A percentile compares a stretch with the other conserved stretches of the same genome.
These are phyloP conservation scores for Vitis cinerea DNA, from an alignment of 164 flowering plant species.

Conservation along the genomic window DNA sequence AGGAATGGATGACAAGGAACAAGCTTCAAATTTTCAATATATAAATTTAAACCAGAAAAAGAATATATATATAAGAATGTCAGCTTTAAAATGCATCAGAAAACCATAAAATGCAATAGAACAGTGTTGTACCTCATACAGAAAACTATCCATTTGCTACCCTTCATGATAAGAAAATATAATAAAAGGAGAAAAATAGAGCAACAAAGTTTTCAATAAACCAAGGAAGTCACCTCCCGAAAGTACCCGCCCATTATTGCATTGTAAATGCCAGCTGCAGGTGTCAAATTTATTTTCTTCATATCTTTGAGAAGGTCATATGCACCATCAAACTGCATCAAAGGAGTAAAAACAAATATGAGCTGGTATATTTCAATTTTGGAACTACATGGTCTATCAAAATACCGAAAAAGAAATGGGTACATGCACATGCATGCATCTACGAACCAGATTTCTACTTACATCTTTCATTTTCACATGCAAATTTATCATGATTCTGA, in stretches of 20 bases:
- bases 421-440: background rate
- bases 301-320: constrained; percentile 57
- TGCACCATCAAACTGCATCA: constrained; percentile 76
- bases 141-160: no score
- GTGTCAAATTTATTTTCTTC: constrained; percentile 48
- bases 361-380: background rate
- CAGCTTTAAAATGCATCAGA: no score
- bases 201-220: background rate
- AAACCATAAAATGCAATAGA: no score
- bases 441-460: constrained; percentile 23
- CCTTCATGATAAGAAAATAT: background rate
- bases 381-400: background rate
- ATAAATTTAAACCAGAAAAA: no score
- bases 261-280: constrained; percentile 72
- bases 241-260: constrained; percentile 71
- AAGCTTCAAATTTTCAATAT: no score
- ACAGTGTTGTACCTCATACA: no score
- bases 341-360: background rate
- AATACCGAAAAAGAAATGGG: background rate
- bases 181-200: background rate
- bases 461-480: constrained; percentile 84
- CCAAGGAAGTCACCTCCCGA: constrained; percentile 53
- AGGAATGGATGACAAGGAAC: no score
- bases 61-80: no score
- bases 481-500: constrained; percentile 61